phyloP scores from a whole-genome alignment of 805 yeast species.

The Maudiozyma pseudohumilis region DNA sequence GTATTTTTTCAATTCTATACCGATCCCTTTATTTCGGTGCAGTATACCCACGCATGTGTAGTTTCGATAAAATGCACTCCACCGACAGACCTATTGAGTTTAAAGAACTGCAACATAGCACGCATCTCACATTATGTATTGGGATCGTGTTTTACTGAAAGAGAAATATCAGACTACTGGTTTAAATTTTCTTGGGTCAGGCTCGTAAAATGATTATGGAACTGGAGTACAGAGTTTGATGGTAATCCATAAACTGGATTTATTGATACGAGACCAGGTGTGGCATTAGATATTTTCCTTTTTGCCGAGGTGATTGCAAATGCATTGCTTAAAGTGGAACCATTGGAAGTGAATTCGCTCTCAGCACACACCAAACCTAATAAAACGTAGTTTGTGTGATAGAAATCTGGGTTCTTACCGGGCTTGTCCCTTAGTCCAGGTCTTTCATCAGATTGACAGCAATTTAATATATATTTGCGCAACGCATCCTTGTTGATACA shows the following conservation, averaged over 20 bases:
- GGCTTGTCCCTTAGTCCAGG: slow-evolving; percentile 92
- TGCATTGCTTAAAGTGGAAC: too few relatives aligned
- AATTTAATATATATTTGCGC: slow-evolving; percentile 55
- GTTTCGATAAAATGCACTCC: too few relatives aligned
- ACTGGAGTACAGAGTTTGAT: slow-evolving; percentile 30
- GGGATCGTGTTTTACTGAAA: too few relatives aligned
- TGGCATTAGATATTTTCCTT: background rate
- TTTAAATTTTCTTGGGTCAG: too few relatives aligned
- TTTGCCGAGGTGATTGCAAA: too few relatives aligned
- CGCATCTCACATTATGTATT: too few relatives aligned
- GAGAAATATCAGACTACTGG: too few relatives aligned
- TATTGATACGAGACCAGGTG: slow-evolving; percentile 22
- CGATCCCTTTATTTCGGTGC: too few relatives aligned
- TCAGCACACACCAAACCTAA: slow-evolving; percentile 48
- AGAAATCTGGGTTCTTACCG: slow-evolving; percentile 66
- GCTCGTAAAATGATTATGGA: slow-evolving; percentile 22
- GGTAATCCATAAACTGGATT: slow-evolving; percentile 59
- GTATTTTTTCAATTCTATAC: too few relatives aligned
- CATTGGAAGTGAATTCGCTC: slow-evolving; percentile 5
- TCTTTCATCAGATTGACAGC: slow-evolving; percentile 50
- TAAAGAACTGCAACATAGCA: too few relatives aligned
- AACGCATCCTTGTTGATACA: slow-evolving; percentile 48
- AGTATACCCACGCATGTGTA: too few relatives aligned
- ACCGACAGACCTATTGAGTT: too few relatives aligned
- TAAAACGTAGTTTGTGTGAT: slow-evolving; percentile 81